phyloP scores from a whole-genome alignment of 148 eudicot genomes.

The Tetragonia tetragonoides region DNA sequence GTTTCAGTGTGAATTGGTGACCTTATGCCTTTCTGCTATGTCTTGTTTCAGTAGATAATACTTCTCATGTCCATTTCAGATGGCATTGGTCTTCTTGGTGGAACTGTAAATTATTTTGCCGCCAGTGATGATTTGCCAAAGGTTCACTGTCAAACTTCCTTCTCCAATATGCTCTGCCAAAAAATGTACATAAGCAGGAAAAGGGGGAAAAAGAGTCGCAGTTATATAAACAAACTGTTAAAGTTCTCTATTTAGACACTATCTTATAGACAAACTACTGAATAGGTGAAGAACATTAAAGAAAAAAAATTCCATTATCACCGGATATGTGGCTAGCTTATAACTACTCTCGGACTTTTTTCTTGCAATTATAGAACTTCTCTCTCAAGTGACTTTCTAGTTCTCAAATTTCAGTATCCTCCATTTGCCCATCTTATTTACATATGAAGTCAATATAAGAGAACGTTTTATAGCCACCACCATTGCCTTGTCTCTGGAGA shows the following conservation, averaged over 20 bases:
- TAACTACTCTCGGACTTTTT: neutral
- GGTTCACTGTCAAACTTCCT: constrained; percentile 39
- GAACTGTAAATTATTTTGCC: constrained; percentile 75
- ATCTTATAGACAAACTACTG: neutral
- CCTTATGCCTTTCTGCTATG: neutral
- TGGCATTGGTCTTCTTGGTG: constrained; percentile 97
- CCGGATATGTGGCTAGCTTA: neutral
- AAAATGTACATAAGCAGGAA: neutral
- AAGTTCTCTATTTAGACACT: neutral
- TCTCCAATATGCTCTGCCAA: neutral
- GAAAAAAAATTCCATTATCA: too few species aligned
- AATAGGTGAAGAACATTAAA: neutral
- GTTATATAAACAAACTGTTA: neutral
- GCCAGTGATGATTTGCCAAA: constrained; percentile 74
- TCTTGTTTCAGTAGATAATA: neutral
- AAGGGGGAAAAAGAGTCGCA: neutral
- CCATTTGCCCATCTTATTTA: too few species aligned
- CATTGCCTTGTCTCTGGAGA: neutral
- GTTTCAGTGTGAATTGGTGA: neutral
- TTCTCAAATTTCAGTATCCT: too few species aligned
- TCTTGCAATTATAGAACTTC: neutral
- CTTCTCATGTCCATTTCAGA: constrained; percentile 50
- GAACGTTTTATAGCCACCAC: neutral
- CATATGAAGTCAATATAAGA: neutral
- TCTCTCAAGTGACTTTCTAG: neutral